Evolutionary conservation across 2,329 filamentous ascomycete genomes (phyloP).

Genomic region (Fusarium redolens): DNA sequence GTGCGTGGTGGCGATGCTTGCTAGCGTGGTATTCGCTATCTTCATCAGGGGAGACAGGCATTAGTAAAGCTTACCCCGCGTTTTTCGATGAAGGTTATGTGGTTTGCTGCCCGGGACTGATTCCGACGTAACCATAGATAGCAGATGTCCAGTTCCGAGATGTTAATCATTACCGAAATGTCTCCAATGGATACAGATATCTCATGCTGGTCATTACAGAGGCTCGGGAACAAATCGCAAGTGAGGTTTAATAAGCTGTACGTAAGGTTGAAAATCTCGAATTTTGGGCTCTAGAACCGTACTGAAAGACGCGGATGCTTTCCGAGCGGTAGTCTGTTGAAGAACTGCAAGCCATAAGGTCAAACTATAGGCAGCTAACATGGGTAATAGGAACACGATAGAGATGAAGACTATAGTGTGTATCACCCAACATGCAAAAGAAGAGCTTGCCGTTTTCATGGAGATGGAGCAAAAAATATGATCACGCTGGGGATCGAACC

Average conservation of each 20-base stretch:
- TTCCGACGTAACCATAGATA: not conserved
- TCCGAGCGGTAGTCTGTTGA: not conserved
- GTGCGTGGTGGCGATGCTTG: constrained; percentile 1
- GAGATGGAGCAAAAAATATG: not conserved
- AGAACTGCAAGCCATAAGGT: too few relatives aligned
- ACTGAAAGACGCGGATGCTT: accelerated
- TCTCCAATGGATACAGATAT: not conserved
- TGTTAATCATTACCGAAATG: not conserved
- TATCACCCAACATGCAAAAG: not conserved
- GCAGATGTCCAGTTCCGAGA: not conserved
- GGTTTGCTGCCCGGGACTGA: not conserved
- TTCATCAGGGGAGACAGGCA: not conserved
- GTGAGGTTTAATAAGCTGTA: not conserved
- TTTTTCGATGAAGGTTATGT: not conserved
- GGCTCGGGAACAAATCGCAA: not conserved
- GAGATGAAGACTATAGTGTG: too few relatives aligned
- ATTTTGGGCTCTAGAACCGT: too few relatives aligned
- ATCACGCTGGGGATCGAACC: constrained; percentile 37
- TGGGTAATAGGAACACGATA: too few relatives aligned
- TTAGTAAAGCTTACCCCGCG: not conserved
- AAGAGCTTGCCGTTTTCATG: too few relatives aligned
- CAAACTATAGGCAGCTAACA: too few relatives aligned
- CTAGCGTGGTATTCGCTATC: not conserved
- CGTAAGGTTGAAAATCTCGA: accelerated
- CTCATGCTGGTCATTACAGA: not conserved